Conservation (phyloP, 441 rosid genomes). For the Breynia disticha region DNA sequence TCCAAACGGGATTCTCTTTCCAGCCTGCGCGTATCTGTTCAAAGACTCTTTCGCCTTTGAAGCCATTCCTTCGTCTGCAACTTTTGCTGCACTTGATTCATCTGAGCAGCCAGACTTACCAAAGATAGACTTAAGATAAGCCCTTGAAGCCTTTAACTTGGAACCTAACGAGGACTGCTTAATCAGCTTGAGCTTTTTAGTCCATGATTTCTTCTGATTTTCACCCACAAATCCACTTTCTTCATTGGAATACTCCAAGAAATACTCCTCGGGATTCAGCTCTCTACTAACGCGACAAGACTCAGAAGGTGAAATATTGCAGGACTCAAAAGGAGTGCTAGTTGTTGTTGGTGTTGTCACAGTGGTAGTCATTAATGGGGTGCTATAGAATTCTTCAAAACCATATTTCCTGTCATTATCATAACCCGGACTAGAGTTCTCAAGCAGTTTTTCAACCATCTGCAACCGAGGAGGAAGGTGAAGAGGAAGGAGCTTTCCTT, state of each 20-base stretch:
- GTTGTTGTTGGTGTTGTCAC: constrained; percentile 41
- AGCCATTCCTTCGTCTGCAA: constrained; percentile 36
- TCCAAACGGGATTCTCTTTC: constrained; percentile 38
- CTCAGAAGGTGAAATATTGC: constrained; percentile 29
- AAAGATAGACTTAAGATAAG: constrained; percentile 59
- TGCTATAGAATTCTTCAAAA: constrained; percentile 48
- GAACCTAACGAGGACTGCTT: constrained; percentile 46
- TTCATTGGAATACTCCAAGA: constrained; percentile 26
- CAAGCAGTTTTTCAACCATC: constrained; percentile 68
- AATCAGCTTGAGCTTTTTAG: constrained; percentile 54
- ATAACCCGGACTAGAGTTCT: constrained; percentile 21
- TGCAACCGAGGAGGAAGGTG: constrained; percentile 80
- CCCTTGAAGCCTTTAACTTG: constrained; percentile 66
- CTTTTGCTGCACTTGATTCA: constrained; percentile 33
- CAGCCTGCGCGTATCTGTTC: constrained; percentile 21
- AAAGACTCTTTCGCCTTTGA: constrained; percentile 25
- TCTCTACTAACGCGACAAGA: constrained; percentile 69
- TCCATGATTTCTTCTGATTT: constrained; percentile 58
- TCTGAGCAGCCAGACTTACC: constrained; percentile 46
- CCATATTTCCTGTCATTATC: constrained; percentile 8
- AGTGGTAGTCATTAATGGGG: constrained; percentile 53
- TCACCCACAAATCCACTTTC: constrained; percentile 18
- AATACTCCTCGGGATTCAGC: constrained; percentile 54
- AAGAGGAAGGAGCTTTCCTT: constrained; percentile 93
- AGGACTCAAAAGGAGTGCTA: constrained; percentile 54